These are phyloP conservation scores for Podospora pseudocomata DNA, from an alignment of 495 filamentous ascomycete species.

Conservation along the genomic window DNA sequence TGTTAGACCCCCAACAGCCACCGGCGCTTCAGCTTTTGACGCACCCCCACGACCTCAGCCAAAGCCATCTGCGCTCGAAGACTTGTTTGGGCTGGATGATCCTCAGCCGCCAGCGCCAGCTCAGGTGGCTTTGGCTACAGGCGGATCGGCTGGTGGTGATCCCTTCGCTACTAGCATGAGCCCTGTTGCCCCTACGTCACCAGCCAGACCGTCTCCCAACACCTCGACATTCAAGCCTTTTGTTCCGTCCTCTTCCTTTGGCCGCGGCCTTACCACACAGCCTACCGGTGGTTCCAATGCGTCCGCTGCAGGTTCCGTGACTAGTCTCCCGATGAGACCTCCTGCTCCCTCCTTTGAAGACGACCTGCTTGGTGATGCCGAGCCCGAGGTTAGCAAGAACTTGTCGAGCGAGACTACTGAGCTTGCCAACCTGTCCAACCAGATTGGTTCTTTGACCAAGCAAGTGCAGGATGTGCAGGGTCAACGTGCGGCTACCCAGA, in stretches of 20 bases:
- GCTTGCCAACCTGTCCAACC: conserved; percentile 93
- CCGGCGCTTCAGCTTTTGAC: conserved; percentile 45
- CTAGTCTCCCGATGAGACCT: conserved; percentile 26
- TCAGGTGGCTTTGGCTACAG: conserved; percentile 66
- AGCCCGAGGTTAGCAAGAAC: conserved; percentile 84
- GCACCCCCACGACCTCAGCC: conserved; percentile 43
- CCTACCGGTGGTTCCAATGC: conserved; percentile 66
- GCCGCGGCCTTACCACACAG: conserved; percentile 74
- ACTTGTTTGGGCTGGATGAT: conserved; percentile 85
- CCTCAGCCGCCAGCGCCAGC: conserved; percentile 48
- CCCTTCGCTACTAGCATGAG: conserved; percentile 53
- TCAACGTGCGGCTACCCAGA: conserved; percentile 72
- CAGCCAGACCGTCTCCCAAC: conserved; percentile 45
- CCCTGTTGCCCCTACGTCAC: conserved; percentile 50
- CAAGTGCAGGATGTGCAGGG: conserved; percentile 90
- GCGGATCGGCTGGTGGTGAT: conserved; percentile 59
- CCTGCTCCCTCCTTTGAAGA: conserved; percentile 59
- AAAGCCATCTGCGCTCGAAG: conserved; percentile 74
- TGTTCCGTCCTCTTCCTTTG: conserved; percentile 84
- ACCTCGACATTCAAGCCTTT: conserved; percentile 79
- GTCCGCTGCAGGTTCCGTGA: conserved; percentile 28
- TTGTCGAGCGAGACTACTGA: conserved; percentile 85
- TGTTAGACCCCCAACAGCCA: conserved; percentile 38
- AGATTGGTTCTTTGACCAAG: conserved; percentile 81
- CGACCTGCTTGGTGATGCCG: conserved; percentile 91